These are phyloP conservation scores for Nidularia sp. DNA, from an alignment of 768 basidiomycete species.

Conservation along the genomic window DNA sequence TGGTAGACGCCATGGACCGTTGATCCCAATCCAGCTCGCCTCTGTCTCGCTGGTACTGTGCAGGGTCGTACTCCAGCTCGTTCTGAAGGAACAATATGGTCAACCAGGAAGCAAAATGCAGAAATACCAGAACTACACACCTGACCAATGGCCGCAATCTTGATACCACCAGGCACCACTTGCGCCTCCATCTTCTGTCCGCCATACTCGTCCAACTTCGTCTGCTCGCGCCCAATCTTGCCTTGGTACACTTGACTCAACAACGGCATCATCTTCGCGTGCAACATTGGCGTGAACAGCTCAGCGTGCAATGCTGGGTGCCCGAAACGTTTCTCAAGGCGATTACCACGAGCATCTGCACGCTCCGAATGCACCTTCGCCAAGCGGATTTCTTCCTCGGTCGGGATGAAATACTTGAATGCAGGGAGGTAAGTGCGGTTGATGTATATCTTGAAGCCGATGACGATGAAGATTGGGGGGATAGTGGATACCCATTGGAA, in stretches of 20 bases:
- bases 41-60: conserved; percentile 70
- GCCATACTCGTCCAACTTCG: conserved; percentile 74
- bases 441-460: conserved; percentile 84
- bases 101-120: background rate
- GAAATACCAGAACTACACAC: conserved; percentile 24
- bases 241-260: conserved; percentile 74
- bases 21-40: conserved; percentile 89
- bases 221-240: conserved; percentile 56
- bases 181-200: conserved; percentile 74
- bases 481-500: conserved; percentile 78
- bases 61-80: conserved; percentile 83
- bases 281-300: conserved; percentile 85
- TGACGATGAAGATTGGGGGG: conserved; percentile 80
- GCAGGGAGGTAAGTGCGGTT: conserved; percentile 57
- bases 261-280: conserved; percentile 80
- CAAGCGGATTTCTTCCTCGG: conserved; percentile 67
- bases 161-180: conserved; percentile 73
- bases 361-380: conserved; percentile 78
- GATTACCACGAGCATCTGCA: conserved; percentile 65
- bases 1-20: conserved; percentile 65
- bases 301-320: conserved; percentile 89
- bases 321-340: conserved; percentile 88
- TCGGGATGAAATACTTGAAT: conserved; percentile 85
- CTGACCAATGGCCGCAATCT: conserved; percentile 79
- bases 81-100: conserved; percentile 24